A percentile compares a stretch with the other conserved stretches of the same genome.
These are phyloP conservation scores for Cymbomonas tetramitiformis DNA, from an alignment of 139 green algal species.

Conservation along the genomic window DNA sequence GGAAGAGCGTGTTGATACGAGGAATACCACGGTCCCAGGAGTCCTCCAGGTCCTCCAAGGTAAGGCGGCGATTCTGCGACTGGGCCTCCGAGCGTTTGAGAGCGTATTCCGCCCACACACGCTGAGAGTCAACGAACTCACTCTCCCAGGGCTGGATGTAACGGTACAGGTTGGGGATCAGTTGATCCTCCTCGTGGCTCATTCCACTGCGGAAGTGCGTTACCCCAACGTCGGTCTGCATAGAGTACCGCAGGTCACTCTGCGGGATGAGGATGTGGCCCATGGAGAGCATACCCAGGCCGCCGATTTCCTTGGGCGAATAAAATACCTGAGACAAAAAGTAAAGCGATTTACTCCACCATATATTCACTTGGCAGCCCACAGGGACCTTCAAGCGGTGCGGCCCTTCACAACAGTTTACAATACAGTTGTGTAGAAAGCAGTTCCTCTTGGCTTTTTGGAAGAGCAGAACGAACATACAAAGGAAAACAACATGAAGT, in stretches of 20 bases:
- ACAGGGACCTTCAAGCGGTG: no score
- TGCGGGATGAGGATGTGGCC: constrained; percentile 97
- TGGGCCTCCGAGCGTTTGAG: constrained; percentile 81
- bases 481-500: no score
- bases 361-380: no score
- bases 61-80: constrained; percentile 45
- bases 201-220: constrained; percentile 96
- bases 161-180: constrained; percentile 96
- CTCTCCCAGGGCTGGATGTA: constrained; percentile 94
- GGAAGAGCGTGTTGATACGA: constrained; percentile 98
- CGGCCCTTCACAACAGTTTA: no score
- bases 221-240: constrained; percentile 92
- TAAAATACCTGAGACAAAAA: no score
- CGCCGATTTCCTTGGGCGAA: constrained; percentile 93
- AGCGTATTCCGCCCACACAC: constrained; percentile 98
- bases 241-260: constrained; percentile 77
- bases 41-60: constrained; percentile 54
- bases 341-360: no score
- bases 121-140: constrained; percentile 92
- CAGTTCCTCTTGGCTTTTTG: no score
- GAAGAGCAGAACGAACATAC: no score
- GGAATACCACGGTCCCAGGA: constrained; percentile 95
- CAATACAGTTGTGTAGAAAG: no score
- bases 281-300: constrained; percentile 98
- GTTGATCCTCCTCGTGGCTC: constrained; percentile 93